phyloP scores from a whole-genome alignment of 805 yeast genomes.

The Monosporozyma aerobia region DNA sequence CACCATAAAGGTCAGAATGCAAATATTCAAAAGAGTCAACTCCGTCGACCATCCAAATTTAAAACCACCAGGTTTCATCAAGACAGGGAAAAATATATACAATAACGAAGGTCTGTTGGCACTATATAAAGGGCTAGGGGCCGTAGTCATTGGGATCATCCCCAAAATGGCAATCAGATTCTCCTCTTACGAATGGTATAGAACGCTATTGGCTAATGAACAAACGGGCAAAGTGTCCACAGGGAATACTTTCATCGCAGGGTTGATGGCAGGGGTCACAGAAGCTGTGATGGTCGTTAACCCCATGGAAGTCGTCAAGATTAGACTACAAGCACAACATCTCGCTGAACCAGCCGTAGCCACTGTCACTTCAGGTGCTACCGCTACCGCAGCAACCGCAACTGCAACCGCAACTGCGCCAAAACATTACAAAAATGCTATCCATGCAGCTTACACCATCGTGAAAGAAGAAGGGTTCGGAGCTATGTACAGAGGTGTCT shows the following conservation, averaged over 20 bases:
- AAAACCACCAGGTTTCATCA: conserved; percentile 78
- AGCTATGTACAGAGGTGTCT: conserved; percentile 88
- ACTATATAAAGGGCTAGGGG: conserved; percentile 90
- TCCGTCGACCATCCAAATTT: conserved; percentile 14
- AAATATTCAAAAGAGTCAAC: conserved; percentile 54
- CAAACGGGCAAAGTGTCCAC: conserved; percentile 62
- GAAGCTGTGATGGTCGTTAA: conserved; percentile 93
- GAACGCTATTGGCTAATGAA: conserved; percentile 52
- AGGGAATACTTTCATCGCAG: conserved; percentile 73
- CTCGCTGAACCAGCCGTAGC: conserved; percentile 36
- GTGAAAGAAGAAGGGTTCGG: conserved; percentile 84
- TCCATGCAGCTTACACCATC: conserved; percentile 79
- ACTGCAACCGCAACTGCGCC: conserved; percentile 9
- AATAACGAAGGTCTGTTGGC: conserved; percentile 76
- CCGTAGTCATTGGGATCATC: conserved; percentile 93
- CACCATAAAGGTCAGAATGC: conserved; percentile 96
- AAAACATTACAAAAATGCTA: conserved; percentile 75
- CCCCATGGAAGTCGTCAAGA: conserved; percentile 96
- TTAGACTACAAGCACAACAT: conserved; percentile 90
- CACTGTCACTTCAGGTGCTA: conserved; percentile 1
- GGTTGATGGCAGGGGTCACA: conserved; percentile 95
- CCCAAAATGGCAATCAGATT: conserved; percentile 98
- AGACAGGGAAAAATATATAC: conserved; percentile 72
- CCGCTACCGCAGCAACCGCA: conserved; percentile 27
- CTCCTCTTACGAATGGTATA: conserved; percentile 85